Conservation (phyloP, 768 basidiomycete genomes). For the Psilocybe cubensis region DNA sequence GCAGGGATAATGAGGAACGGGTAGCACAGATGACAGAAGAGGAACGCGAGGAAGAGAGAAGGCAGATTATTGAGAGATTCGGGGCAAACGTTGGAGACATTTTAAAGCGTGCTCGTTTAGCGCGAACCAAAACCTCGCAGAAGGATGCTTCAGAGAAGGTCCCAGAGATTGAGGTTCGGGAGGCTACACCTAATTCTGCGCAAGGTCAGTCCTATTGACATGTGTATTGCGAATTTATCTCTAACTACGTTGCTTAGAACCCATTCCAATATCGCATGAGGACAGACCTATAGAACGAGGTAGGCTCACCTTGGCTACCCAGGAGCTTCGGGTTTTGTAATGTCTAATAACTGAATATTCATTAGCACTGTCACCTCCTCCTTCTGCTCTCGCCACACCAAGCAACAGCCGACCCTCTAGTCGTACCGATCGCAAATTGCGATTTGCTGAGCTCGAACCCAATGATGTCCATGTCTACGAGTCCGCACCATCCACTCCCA, state of each 20-base stretch:
- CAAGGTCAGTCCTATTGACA: constrained; percentile 10
- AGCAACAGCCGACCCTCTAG: constrained; percentile 62
- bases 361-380: constrained; percentile 36
- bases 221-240: not conserved
- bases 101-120: constrained; percentile 55
- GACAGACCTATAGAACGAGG: constrained; percentile 24
- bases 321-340: not conserved
- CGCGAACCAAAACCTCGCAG: constrained; percentile 30
- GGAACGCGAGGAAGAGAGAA: constrained; percentile 67
- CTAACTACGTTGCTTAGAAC: not conserved
- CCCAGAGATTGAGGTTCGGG: not conserved
- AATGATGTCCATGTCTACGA: constrained; percentile 84
- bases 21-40: constrained; percentile 73
- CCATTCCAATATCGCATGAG: constrained; percentile 24
- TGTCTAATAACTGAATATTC: constrained; percentile 7
- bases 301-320: not conserved
- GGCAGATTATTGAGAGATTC: constrained; percentile 72
- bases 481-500: constrained; percentile 78
- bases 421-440: constrained; percentile 59
- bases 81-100: constrained; percentile 68
- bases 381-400: constrained; percentile 49
- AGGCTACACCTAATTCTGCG: not conserved
- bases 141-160: too few relatives aligned
- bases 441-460: constrained; percentile 77
- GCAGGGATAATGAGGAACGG: constrained; percentile 64